A percentile compares a stretch with the other conserved stretches of the same genome.
Evolutionary conservation across 768 basidiomycete genomes (phyloP).

Genomic region (Termitomyces sp.): DNA sequence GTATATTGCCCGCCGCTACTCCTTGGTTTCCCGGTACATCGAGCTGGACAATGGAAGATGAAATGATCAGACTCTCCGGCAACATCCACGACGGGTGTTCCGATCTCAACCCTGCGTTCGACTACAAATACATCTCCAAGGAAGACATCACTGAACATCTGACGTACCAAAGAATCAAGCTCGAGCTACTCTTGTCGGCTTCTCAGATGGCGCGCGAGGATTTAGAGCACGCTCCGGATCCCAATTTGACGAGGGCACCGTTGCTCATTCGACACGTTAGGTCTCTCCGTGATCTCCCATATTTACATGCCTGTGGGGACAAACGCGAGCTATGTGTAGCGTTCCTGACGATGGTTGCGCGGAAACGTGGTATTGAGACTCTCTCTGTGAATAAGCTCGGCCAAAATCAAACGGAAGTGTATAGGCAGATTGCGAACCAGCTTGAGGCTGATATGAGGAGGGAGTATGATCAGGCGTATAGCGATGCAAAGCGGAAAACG

Average conservation of each 20-base stretch:
- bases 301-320: not conserved
- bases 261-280: not conserved
- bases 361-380: not conserved
- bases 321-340: not conserved
- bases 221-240: not conserved
- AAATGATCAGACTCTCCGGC: not conserved
- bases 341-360: not conserved
- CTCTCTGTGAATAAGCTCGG: not conserved
- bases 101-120: not conserved
- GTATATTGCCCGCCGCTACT: not conserved
- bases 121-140: constrained; percentile 1
- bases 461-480: not conserved
- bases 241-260: not conserved
- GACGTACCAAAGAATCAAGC: not conserved
- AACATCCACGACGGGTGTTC: not conserved
- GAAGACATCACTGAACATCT: not conserved
- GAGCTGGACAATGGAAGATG: not conserved
- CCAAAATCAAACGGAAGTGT: not conserved
- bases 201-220: not conserved
- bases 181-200: not conserved
- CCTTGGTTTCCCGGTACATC: not conserved
- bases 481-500: not conserved
- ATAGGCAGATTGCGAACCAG: constrained; percentile 1
- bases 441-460: constrained; percentile 1
- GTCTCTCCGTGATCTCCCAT: not conserved